Base-by-base conservation (phyloP, 495 filamentous ascomycete genomes). In the Echria macrotheca region DNA sequence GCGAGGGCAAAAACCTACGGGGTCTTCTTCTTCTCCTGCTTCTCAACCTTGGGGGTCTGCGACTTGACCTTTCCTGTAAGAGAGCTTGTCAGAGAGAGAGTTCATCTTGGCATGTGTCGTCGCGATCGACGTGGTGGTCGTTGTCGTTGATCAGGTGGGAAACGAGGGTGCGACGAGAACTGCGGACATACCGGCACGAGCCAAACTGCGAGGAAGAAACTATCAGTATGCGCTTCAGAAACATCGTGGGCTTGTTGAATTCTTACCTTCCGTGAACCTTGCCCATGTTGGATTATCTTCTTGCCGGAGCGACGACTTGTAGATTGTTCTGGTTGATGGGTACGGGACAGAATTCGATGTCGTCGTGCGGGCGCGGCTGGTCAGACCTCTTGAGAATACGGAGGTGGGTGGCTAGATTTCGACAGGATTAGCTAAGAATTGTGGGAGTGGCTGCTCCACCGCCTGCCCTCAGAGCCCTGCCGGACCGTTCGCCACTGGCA, bases 11-110 rank as follows among this genome's bases (percentile, higher is more conserved):
- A 5, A n/a, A 65, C 60, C 21, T 61, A 63, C 61, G 93, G 93
- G 58, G 78, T 79, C 82, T 91, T 91, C 71, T 86, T 80, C 79
- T 93, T 93, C 80, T 93, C 87, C 74, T 89, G 85, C 35, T 82
- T 82, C 74, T 93, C 87, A 61, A 91, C 87, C 85, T 88, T 68
- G 36, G 57, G 70, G 61, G 70, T 72, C 60, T 73, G 70, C 58
- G 70, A 73, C 69, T 72, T 71, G 68, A 73, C 70, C 65, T 68
- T 72, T 56, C 68, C 67, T 69, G 50, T 49, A 45, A 18, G n/a
- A 21, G 45, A 12, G 29, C 21, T 38, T 59, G 48, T 57, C 50
- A 49, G 8, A 23, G 24, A 35, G 7, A n/a, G n/a, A n/a, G n/a
- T 15, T 17, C 32, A 42, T 31, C 31, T 7, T 44, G 2, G 45